Evolutionary conservation across 306 rosid genomes (phyloP), one percentile per base, ranked within the genome.

Genomic region (Rosa persica): DNA sequence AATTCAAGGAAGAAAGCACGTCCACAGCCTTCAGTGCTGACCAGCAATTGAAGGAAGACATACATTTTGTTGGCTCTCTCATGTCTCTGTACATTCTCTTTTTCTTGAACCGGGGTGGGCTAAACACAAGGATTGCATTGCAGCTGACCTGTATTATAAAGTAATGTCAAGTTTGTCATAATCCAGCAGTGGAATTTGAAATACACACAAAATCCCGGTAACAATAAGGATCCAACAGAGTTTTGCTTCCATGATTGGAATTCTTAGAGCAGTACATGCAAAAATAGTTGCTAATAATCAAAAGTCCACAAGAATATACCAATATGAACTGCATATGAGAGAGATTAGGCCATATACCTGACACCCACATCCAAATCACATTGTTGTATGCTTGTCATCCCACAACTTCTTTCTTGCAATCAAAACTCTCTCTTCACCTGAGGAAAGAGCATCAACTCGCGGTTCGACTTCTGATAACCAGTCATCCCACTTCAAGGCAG

Each of bases 401-500:
- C 93, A 87, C 70, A 82, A 23, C 80, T 82, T 87, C 83, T 89
- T 86, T 65, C 90, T 86, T 12, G 87, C 90, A 77, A 89, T 86
- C 77, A 89, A 72, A 83, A 89, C 90, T 77, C 89, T 85, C 70
- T 87, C 93, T 76, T 87, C 89, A 57, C 73, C 67, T 11, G 77
- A 72, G 74, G 87, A 78, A 62, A 89, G 86, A 70, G 87, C 90
- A 82, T 89, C 93, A 13, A 46, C 34, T 67, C 78, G 76, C 20
- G 93, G 90, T 72, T 89, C 88, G 15, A 87, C 85, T 79, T 89
- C 93, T 43, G 90, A 87, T 81, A 83, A 27, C 90, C 93, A 87
- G 70, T 84, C 89, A 81, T 89, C 86, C 93, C 93, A 89, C 72
- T 86, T 87, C 75, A 89, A 71, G 60, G 83, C 89, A 76, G 77